phyloP scores from a whole-genome alignment of 164 flowering plant genomes.

The Tetracentron sinense region DNA sequence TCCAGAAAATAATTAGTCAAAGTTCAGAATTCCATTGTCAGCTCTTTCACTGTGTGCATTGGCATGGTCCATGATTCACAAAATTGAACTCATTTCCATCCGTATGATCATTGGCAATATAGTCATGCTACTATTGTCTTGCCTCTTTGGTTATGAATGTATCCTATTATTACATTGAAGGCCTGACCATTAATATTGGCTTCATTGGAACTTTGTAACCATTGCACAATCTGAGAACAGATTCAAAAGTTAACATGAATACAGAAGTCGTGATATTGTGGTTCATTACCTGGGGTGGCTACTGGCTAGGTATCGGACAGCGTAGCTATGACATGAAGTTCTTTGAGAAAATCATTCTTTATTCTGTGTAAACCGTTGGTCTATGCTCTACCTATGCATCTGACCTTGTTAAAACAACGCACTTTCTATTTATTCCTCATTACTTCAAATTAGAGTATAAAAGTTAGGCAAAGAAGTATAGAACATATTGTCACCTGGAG shows the following conservation, averaged over 20 bases:
- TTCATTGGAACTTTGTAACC: too few species aligned
- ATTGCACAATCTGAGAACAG: too few species aligned
- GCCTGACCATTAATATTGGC: not conserved
- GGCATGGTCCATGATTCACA: too few species aligned
- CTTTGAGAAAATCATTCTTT: not conserved
- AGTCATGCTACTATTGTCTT: not conserved
- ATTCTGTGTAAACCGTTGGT: not conserved
- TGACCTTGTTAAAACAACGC: not conserved
- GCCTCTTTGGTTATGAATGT: not conserved
- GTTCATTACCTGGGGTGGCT: too few species aligned
- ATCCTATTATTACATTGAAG: not conserved
- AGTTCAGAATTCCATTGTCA: not conserved
- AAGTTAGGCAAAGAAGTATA: not conserved
- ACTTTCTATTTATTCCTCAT: not conserved
- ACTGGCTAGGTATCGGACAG: too few species aligned
- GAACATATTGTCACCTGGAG: too few species aligned
- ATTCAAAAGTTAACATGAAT: too few species aligned
- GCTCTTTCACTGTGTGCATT: not conserved
- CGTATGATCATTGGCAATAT: not conserved
- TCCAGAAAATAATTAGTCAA: not conserved
- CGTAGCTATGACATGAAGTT: too few species aligned
- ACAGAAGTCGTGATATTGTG: too few species aligned
- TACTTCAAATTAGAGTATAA: not conserved
- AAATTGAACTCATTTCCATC: not conserved
- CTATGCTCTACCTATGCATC: not conserved